Conservation (phyloP, 306 rosid genomes). For the Quercus berberidifolia region DNA sequence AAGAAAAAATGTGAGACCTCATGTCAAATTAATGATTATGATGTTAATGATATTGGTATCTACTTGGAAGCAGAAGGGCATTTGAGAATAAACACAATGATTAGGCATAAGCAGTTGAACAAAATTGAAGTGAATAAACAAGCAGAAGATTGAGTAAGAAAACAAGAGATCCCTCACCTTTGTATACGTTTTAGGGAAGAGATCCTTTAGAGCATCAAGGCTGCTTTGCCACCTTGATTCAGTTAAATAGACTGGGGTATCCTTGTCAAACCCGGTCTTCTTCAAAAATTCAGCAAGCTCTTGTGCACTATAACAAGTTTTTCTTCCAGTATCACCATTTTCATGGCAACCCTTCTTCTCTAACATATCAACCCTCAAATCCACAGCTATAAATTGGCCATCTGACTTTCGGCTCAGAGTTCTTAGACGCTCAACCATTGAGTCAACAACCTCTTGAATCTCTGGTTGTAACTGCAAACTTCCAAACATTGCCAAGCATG, state of each 20-base stretch:
- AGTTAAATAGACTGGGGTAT: slow-evolving; percentile 85
- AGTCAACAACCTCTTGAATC: slow-evolving; percentile 69
- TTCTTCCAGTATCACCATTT: slow-evolving; percentile 53
- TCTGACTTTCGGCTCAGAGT: slow-evolving; percentile 83
- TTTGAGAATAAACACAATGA: background rate
- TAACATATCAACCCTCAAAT: slow-evolving; percentile 84
- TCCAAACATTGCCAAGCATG: slow-evolving; percentile 95
- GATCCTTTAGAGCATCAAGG: slow-evolving; percentile 84
- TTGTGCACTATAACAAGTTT: slow-evolving; percentile 76
- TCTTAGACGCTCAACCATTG: slow-evolving; percentile 76
- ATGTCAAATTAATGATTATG: background rate
- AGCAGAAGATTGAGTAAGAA: background rate
- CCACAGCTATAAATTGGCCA: slow-evolving; percentile 81
- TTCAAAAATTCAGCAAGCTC: slow-evolving; percentile 78
- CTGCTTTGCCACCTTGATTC: slow-evolving; percentile 86
- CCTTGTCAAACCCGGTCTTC: slow-evolving; percentile 78
- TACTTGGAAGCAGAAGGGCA: background rate
- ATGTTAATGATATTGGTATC: background rate
- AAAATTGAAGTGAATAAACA: background rate
- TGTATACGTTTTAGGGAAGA: slow-evolving; percentile 84
- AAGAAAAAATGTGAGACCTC: background rate
- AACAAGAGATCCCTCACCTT: slow-evolving; percentile 53
- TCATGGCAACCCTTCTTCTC: slow-evolving; percentile 76
- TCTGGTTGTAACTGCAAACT: slow-evolving; percentile 81
- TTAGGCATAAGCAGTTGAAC: background rate